phyloP scores from a whole-genome alignment of 1,139 yeast genomes.

The Suhomyces taliae region DNA sequence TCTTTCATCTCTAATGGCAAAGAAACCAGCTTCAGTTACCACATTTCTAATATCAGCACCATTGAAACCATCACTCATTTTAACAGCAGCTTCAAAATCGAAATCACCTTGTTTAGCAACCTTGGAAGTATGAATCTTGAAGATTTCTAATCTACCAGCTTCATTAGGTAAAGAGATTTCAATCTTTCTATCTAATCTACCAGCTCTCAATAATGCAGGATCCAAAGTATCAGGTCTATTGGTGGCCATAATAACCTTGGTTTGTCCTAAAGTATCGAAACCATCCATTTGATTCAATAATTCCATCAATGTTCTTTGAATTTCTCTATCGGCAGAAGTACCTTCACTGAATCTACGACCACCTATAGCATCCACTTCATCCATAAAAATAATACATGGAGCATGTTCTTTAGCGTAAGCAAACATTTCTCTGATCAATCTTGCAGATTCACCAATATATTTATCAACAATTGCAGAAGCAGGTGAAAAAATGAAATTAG shows the following conservation, averaged over 20 bases:
- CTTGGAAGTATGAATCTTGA: constrained; percentile 87
- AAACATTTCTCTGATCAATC: constrained; percentile 97
- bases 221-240: constrained; percentile 98
- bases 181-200: constrained; percentile 95
- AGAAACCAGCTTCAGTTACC: constrained; percentile 98
- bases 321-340: constrained; percentile 98
- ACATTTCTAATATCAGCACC: constrained; percentile 99
- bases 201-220: constrained; percentile 98
- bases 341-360: constrained; percentile 98
- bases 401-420: constrained; percentile 98
- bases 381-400: constrained; percentile 99
- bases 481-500: constrained; percentile 95
- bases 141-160: constrained; percentile 90
- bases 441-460: constrained; percentile 97
- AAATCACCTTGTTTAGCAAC: constrained; percentile 93
- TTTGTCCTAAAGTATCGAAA: constrained; percentile 93
- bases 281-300: constrained; percentile 98
- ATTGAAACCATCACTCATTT: constrained; percentile 98
- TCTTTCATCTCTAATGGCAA: constrained; percentile 96
- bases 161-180: constrained; percentile 97
- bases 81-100: constrained; percentile 95
- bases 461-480: constrained; percentile 98
- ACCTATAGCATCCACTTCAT: constrained; percentile 98
- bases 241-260: constrained; percentile 98
- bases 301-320: constrained; percentile 98